Evolutionary conservation across 768 basidiomycete genomes (phyloP).

Genomic region (Lactarius hatsudake): DNA sequence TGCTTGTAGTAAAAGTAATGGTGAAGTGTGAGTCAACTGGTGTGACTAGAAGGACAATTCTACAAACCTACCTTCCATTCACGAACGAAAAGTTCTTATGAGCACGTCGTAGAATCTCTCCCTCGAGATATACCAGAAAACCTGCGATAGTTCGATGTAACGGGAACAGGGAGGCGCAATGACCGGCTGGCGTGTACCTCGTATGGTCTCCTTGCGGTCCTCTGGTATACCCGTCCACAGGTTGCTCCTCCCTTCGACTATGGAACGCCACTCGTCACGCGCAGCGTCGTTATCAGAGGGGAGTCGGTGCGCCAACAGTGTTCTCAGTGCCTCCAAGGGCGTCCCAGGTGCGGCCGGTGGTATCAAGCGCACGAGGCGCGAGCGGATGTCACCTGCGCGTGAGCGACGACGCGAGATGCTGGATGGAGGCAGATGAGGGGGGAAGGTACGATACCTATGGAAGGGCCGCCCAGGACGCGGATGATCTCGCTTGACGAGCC

Average conservation of each 20-base stretch:
- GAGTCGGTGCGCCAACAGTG: conserved; percentile 76
- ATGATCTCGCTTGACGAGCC: conserved; percentile 95
- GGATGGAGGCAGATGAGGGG: conserved; percentile 2
- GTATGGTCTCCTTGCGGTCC: conserved; percentile 88
- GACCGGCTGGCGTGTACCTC: conserved; percentile 49
- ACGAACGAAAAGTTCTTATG: conserved; percentile 94
- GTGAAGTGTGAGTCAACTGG: background rate
- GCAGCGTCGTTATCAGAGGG: conserved; percentile 63
- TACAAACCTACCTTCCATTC: conserved; percentile 66
- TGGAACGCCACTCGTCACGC: conserved; percentile 87
- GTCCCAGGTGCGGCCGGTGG: conserved; percentile 58
- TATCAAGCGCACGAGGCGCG: conserved; percentile 84
- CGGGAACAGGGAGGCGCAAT: background rate
- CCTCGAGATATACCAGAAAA: conserved; percentile 91
- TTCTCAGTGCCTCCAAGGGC: conserved; percentile 68
- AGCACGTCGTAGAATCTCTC: conserved; percentile 79
- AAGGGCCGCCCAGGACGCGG: conserved; percentile 83
- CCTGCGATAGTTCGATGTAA: conserved; percentile 44
- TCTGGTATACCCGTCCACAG: conserved; percentile 86
- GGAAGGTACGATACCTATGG: conserved; percentile 54
- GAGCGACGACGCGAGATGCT: conserved; percentile 9
- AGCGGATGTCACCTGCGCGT: conserved; percentile 76
- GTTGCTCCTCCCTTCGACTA: conserved; percentile 80
- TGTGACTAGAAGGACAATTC: background rate
- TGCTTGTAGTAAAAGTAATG: conserved; percentile 40